Percentiles rank a stretch among this genome's conserved stretches.
phyloP scores from a whole-genome alignment of 1,284 basidiomycete genomes.

The Mycosarcoma maydis region DNA sequence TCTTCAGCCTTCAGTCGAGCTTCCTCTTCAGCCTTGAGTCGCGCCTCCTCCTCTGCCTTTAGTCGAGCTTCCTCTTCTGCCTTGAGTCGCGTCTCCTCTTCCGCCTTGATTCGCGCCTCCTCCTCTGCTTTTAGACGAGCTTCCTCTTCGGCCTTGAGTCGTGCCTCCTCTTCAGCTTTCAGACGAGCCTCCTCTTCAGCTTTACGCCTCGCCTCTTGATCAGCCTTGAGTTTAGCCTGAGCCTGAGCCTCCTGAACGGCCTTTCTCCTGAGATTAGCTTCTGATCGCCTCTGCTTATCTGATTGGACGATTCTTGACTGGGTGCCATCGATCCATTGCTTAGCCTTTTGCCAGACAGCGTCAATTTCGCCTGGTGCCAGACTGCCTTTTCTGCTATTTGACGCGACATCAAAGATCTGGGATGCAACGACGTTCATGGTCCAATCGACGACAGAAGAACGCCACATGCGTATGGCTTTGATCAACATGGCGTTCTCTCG shows the following conservation, averaged over 20 bases:
- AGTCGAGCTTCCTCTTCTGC: constrained; percentile 2
- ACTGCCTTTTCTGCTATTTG: background rate
- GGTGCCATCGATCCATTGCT: constrained; percentile 9
- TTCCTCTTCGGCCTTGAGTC: constrained; percentile 2
- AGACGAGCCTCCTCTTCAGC: constrained; percentile 2
- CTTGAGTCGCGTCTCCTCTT: constrained; percentile 4
- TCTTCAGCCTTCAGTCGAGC: background rate
- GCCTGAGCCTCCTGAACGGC: too few relatives aligned
- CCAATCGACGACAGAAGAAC: constrained; percentile 25
- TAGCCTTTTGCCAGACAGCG: background rate
- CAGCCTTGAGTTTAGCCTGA: background rate
- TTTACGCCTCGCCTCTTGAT: background rate
- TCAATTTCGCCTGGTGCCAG: background rate
- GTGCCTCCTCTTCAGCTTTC: constrained; percentile 4
- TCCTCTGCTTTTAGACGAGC: constrained; percentile 4
- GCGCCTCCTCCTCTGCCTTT: constrained; percentile 1
- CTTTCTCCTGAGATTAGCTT: too few relatives aligned
- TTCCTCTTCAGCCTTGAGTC: constrained; percentile 4
- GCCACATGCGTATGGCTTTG: constrained; percentile 18
- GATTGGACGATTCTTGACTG: background rate
- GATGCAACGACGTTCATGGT: constrained; percentile 7
- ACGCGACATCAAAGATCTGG: constrained; percentile 15
- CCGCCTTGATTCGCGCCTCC: constrained; percentile 1
- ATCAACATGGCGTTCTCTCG: constrained; percentile 10
- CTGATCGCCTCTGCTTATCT: too few relatives aligned